Evolutionary conservation across 129 eudicot species (phyloP), one percentile per base, ranked within the genome.

Genomic region (Flaveria robusta): DNA sequence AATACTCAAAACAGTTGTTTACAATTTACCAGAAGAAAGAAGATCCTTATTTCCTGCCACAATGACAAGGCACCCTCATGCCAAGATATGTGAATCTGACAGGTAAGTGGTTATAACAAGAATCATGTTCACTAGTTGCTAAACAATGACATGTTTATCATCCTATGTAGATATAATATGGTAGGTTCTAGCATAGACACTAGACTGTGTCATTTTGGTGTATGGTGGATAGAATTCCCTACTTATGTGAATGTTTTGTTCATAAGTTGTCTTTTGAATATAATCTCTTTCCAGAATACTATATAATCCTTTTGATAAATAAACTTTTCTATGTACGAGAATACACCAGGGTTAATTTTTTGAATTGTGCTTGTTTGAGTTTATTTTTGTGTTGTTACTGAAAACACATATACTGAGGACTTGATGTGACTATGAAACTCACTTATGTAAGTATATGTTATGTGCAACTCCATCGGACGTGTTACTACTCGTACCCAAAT

Each of bases 1-100:
- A 49, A 71, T 92, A 92, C 80, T 85, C 94, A 20, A 86, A 86
- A 73, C 98, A 92, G 80, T 81, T 92, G 47, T 90, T 92, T 71
- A n/a, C 22, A 24, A 87, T 90, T 78, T 90, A 90, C 85, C 16
- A 77, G 83, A 92, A 80, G 68, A 78, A 81, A 60, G 89, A 89
- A 78, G 96, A 89, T 76, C 90, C 88, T 0, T 75, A 76, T 83
- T 89, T 88, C 77, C 72, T 43, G 56, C 86, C 89, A 41, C 9
- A 62, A 58, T 51, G 66, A 47, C 59, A 31, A 47, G 65, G 49
- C 64, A 27, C 29, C 63, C 26, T 71, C 64, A 29, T 8, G 62
- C 62, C 68, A 55, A 37, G 27, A 16, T 77, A 16, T 56, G 39
- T n/a, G 69, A 26, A 59, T 42, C 22, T 54, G 47, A 18, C 37